Evolutionary conservation across 768 basidiomycete species (phyloP), one percentile per base, ranked within the genome.

Genomic region (Hypsizygus marmoreus): DNA sequence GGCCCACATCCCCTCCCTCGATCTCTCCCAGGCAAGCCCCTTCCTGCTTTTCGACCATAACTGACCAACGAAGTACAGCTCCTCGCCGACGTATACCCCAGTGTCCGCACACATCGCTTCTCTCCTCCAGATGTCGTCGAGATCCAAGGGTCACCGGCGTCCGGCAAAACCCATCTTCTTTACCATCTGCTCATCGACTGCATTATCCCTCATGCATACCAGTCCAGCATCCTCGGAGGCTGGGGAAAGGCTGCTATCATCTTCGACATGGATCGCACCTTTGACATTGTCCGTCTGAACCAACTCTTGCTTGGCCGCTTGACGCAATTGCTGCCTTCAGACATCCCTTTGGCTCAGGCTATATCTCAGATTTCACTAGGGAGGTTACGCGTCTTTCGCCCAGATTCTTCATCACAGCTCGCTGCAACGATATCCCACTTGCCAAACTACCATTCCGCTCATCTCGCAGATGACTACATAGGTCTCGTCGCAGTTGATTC

Each of bases 121-220:
- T 37, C 37, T 43, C 51, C 17, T 55, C 54, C 14, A 26, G 84
- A 90, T 60, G 73, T 88, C 30, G 66, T 92, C 51, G 85, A 89
- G 64, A 72, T 94, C 16, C 85, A 91, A 64, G 91, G 91, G 2
- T 77, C 82, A 2, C 70, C 89, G 4, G 76, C 74, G 20, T 81
- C 84, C 5, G 91, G 88, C 22, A 94, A 93, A 67, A 84, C 87
- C 2, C 85, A 86, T 51, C 67, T 94, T n/a, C 65, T 91, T 20
- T 86, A 86, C 59, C 75, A 79, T 58, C 62, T 90, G 38, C 61
- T 88, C 20, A 64, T 80, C 10, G 74, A 71, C 16, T 82, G 85
- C 53, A 69, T 90, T 43, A 63, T 80, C 9, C 86, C 88, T 16
- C 29, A 53, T 24, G 52, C 51, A 17, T 51, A 68, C 50, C 38